Percentiles rank a stretch among this genome's conserved stretches.
These are phyloP conservation scores for Cercophora samala DNA, from an alignment of 495 filamentous ascomycete species.

Conservation along the genomic window DNA sequence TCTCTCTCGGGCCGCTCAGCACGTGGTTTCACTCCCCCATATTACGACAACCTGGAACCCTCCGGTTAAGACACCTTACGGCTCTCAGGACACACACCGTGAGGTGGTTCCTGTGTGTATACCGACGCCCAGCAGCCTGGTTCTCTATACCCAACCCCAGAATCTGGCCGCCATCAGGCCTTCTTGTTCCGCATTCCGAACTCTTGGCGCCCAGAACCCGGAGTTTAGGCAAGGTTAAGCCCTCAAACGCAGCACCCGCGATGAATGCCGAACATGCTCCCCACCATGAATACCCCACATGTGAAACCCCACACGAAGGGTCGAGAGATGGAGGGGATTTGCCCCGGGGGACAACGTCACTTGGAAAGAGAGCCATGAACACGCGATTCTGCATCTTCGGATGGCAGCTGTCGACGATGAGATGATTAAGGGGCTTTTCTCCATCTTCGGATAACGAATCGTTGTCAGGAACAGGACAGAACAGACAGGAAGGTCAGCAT, in stretches of 20 bases:
- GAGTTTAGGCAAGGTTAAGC: not conserved
- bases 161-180: not conserved
- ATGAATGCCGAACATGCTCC: slow-evolving; percentile 1
- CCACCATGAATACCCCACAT: not conserved
- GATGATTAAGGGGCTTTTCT: not conserved
- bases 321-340: slow-evolving; percentile 1
- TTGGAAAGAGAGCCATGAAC: not conserved
- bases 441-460: not conserved
- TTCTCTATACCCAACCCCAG: no score
- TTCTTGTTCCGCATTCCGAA: not conserved
- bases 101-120: not conserved
- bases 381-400: not conserved
- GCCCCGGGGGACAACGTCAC: not conserved
- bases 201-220: not conserved
- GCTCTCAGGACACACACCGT: not conserved
- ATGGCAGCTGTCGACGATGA: not conserved
- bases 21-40: not conserved
- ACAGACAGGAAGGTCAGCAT: not conserved
- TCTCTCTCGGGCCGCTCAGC: not conserved
- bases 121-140: no score
- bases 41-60: not conserved
- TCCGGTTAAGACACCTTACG: not conserved
- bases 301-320: not conserved
- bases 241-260: not conserved
- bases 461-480: no score